Evolutionary conservation across 2,329 filamentous ascomycete species (phyloP).

Genomic region (Ilyonectria sp.): DNA sequence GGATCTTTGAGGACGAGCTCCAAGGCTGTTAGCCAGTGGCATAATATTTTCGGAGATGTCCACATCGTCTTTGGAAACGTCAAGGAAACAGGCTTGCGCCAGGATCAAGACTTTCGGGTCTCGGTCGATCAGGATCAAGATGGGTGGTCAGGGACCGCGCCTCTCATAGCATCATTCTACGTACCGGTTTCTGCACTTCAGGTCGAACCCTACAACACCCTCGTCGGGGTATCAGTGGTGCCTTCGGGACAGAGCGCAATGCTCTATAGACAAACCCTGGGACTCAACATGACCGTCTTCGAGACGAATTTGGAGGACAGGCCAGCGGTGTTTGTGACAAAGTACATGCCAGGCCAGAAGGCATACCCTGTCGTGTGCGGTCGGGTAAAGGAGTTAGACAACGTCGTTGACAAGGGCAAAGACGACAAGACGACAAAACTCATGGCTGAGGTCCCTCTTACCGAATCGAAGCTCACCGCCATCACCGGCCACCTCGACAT

Average conservation of each 20-base stretch:
- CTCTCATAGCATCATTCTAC: slow-evolving; percentile 60
- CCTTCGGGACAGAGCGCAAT: slow-evolving; percentile 42
- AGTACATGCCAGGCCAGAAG: slow-evolving; percentile 53
- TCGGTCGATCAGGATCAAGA: slow-evolving; percentile 52
- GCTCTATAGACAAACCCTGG: slow-evolving; percentile 46
- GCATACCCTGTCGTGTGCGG: slow-evolving; percentile 47
- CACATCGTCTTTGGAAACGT: slow-evolving; percentile 60
- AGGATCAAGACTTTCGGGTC: slow-evolving; percentile 52
- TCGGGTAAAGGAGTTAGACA: slow-evolving; percentile 41
- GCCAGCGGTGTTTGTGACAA: slow-evolving; percentile 55
- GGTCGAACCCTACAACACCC: slow-evolving; percentile 49
- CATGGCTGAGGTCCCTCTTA: slow-evolving; percentile 49
- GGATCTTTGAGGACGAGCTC: slow-evolving; percentile 49
- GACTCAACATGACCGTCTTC: slow-evolving; percentile 50
- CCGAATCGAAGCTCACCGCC: slow-evolving; percentile 49
- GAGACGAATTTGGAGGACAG: slow-evolving; percentile 50
- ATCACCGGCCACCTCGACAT: slow-evolving; percentile 60
- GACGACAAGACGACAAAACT: slow-evolving; percentile 46
- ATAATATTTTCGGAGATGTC: slow-evolving; percentile 56
- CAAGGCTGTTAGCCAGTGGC: slow-evolving; percentile 46
- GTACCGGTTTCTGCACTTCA: slow-evolving; percentile 55
- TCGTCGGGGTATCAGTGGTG: slow-evolving; percentile 53
- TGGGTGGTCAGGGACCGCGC: slow-evolving; percentile 56
- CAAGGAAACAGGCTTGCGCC: slow-evolving; percentile 40
- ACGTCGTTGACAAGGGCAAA: slow-evolving; percentile 32